Evolutionary conservation across 2,329 filamentous ascomycete species (phyloP).

Genomic region (Calonectria naviculata): DNA sequence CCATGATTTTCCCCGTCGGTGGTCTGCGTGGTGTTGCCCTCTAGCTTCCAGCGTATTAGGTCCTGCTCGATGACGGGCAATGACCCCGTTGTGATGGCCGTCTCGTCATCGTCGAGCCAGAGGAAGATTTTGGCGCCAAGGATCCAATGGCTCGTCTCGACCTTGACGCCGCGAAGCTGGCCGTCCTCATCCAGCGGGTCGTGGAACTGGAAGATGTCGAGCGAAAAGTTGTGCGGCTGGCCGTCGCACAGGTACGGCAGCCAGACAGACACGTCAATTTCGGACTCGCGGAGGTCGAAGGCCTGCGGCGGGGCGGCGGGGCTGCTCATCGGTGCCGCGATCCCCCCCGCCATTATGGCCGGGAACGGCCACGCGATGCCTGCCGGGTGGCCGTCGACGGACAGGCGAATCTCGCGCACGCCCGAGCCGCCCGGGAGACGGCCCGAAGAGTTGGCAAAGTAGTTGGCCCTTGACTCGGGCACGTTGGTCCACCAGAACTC

Average conservation of each 20-base stretch:
- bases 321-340: constrained; percentile 81
- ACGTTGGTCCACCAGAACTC: constrained; percentile 92
- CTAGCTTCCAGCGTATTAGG: neutral
- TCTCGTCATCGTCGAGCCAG: neutral
- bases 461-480: constrained; percentile 67
- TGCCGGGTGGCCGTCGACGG: constrained; percentile 78
- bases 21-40: neutral
- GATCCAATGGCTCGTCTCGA: neutral
- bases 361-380: constrained; percentile 87
- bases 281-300: constrained; percentile 82
- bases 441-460: constrained; percentile 68
- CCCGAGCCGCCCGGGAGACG: constrained; percentile 75
- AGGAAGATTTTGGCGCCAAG: neutral
- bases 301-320: constrained; percentile 83
- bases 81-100: neutral
- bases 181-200: constrained; percentile 52
- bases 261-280: constrained; percentile 86
- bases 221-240: constrained; percentile 71
- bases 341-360: constrained; percentile 83
- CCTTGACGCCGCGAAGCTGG: neutral
- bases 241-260: constrained; percentile 77
- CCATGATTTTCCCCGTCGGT: neutral
- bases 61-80: neutral
- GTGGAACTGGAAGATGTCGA: constrained; percentile 73
- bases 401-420: constrained; percentile 82